Conservation (phyloP, 306 rosid species). For the Ammopiptanthus mongolicus region DNA sequence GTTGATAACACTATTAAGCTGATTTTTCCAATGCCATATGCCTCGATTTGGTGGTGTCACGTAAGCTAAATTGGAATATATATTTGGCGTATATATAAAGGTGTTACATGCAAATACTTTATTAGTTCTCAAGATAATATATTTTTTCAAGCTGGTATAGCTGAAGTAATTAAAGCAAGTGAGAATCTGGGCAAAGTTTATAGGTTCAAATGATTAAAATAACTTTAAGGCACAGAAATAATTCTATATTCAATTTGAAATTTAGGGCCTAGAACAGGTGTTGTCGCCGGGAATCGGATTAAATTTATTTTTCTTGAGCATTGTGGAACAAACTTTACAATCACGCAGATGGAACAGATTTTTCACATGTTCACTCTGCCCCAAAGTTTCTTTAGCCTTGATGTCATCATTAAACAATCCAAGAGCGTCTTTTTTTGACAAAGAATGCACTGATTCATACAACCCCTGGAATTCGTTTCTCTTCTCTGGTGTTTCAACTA, state of each 20-base stretch:
- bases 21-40: constrained; percentile 20
- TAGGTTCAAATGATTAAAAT: background rate
- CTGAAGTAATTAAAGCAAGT: background rate
- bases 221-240: too few species aligned
- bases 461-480: constrained; percentile 45
- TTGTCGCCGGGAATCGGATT: too few species aligned
- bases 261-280: background rate
- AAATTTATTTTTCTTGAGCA: too few species aligned
- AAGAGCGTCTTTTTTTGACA: too few species aligned
- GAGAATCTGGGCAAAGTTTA: background rate
- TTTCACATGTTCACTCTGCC: constrained; percentile 2
- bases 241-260: too few species aligned
- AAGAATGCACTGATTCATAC: too few species aligned
- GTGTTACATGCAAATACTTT: background rate
- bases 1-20: background rate
- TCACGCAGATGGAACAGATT: background rate
- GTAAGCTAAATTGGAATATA: background rate
- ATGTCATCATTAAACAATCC: too few species aligned
- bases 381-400: too few species aligned
- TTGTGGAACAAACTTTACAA: too few species aligned
- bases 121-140: background rate
- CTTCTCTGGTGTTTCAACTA: constrained; percentile 45
- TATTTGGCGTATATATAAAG: background rate
- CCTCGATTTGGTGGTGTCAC: constrained; percentile 9
- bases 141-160: background rate